phyloP scores from a whole-genome alignment of 31 red algal species.

The Bonnemaisonia californica region DNA sequence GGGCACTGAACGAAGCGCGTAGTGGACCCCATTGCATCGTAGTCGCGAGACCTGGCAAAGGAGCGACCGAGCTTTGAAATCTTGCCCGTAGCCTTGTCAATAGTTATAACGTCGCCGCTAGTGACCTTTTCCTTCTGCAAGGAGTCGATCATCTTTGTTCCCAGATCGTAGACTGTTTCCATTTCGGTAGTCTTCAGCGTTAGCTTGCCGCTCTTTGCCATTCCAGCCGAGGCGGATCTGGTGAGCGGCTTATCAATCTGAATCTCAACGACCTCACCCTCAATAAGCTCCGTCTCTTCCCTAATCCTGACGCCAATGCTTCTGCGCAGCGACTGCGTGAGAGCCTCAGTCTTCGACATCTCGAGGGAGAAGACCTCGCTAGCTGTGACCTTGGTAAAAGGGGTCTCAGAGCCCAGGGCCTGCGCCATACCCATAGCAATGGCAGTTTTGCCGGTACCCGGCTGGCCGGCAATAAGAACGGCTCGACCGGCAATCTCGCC shows the following conservation, averaged over 20 bases:
- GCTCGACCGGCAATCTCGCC: constrained; percentile 91
- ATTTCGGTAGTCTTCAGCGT: constrained; percentile 99
- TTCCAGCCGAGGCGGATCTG: constrained; percentile 41
- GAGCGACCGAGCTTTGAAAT: constrained; percentile 96
- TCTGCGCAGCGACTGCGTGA: constrained; percentile 88
- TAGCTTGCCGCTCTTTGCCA: constrained; percentile 83
- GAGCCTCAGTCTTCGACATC: constrained; percentile 97
- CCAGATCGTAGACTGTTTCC: constrained; percentile 98
- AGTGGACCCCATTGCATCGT: constrained; percentile 90
- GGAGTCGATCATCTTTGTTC: constrained; percentile 95
- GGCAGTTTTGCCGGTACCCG: constrained; percentile 97
- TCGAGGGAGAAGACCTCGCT: constrained; percentile 96
- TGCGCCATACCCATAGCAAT: constrained; percentile 98
- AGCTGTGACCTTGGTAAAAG: constrained; percentile 94
- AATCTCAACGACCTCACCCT: constrained; percentile 98
- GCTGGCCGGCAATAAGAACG: constrained; percentile 92
- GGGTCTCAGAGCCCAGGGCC: constrained; percentile 89
- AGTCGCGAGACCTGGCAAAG: constrained; percentile 91
- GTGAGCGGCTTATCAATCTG: constrained; percentile 90
- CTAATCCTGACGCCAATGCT: constrained; percentile 95
- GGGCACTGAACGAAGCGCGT: constrained; percentile 93
- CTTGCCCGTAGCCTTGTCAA: constrained; percentile 97
- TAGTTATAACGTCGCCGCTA: constrained; percentile 95
- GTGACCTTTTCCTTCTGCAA: constrained; percentile 86
- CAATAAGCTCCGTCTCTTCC: constrained; percentile 97